These are phyloP conservation scores for Spergularia azorica DNA, from an alignment of 179 eudicot species.

Conservation along the genomic window DNA sequence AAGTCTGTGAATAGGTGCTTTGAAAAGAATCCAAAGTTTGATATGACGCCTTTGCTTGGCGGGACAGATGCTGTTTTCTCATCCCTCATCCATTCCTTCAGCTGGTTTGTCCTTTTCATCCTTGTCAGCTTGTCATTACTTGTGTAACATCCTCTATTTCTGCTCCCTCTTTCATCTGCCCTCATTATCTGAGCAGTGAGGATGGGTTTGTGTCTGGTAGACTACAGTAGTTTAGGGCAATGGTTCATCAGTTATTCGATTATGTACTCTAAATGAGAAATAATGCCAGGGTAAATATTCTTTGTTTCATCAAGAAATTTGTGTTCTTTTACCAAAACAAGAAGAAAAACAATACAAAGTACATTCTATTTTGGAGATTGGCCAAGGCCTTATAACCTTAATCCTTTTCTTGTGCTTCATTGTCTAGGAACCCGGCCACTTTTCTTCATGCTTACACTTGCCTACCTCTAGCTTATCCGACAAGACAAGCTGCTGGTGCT, in stretches of 20 bases:
- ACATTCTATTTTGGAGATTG: neutral
- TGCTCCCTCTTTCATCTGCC: neutral
- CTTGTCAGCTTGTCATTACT: constrained; percentile 4
- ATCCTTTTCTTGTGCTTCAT: constrained; percentile 4
- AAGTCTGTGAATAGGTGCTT: constrained; percentile 94
- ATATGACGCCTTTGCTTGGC: constrained; percentile 99
- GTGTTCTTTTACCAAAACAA: neutral
- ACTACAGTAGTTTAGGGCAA: too few relatives aligned
- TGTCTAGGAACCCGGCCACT: constrained; percentile 88
- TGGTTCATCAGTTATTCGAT: neutral
- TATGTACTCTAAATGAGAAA: neutral
- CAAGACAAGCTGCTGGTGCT: constrained; percentile 95
- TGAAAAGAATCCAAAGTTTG: constrained; percentile 94
- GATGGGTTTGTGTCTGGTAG: neutral
- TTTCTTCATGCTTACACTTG: constrained; percentile 98
- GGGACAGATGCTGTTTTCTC: constrained; percentile 97
- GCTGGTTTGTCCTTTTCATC: constrained; percentile 63
- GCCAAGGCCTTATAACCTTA: neutral
- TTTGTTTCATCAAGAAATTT: neutral
- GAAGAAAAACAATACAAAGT: neutral
- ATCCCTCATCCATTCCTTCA: constrained; percentile 95
- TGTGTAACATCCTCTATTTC: neutral
- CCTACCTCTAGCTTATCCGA: constrained; percentile 91
- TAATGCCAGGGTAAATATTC: neutral
- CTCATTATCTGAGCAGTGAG: neutral